phyloP scores from a whole-genome alignment of 176 grass and related monocot genomes.

The Zoysia japonica region DNA sequence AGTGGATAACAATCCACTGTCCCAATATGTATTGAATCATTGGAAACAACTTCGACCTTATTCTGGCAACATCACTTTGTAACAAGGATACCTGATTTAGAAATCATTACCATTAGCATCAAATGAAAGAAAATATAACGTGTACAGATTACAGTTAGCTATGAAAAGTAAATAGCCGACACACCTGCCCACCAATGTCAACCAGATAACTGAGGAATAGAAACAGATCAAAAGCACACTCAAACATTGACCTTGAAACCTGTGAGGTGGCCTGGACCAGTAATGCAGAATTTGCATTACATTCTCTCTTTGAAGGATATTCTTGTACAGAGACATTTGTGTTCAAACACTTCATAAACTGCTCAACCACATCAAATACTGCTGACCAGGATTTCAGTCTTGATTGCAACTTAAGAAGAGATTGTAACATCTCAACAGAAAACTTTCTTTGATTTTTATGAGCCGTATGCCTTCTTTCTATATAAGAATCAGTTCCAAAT shows the following conservation, averaged over 20 bases:
- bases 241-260: constrained; percentile 85
- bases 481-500: constrained; percentile 76
- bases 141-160: constrained; percentile 26
- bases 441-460: constrained; percentile 93
- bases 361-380: constrained; percentile 79
- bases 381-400: constrained; percentile 61
- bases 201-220: constrained; percentile 89
- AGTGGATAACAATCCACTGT: constrained; percentile 87
- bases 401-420: constrained; percentile 69
- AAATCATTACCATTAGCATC: constrained; percentile 37
- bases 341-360: constrained; percentile 71
- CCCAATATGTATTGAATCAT: constrained; percentile 66
- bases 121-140: constrained; percentile 7
- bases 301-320: constrained; percentile 51
- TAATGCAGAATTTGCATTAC: constrained; percentile 65
- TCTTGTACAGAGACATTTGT: constrained; percentile 41
- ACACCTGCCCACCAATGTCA: constrained; percentile 80
- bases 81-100: constrained; percentile 66
- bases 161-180: constrained; percentile 26
- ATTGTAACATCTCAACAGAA: constrained; percentile 88
- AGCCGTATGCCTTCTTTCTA: constrained; percentile 62
- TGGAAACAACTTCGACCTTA: constrained; percentile 77
- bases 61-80: constrained; percentile 72
- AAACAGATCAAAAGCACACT: constrained; percentile 83
- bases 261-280: constrained; percentile 79